These are phyloP conservation scores for Cyclanthera cordifolia DNA, from an alignment of 306 rosid species.

Conservation along the genomic window DNA sequence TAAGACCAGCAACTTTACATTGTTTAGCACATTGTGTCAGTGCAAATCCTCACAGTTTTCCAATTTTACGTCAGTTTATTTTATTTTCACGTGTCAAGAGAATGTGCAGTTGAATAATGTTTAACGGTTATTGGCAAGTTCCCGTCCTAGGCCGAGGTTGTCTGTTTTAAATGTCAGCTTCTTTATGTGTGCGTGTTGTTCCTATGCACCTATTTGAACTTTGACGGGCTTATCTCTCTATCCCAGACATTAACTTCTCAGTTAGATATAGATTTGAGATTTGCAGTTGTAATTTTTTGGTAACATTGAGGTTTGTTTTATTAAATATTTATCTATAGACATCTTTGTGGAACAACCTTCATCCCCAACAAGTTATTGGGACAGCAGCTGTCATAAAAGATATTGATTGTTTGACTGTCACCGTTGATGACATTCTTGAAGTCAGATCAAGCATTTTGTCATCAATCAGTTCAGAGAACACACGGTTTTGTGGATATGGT, in stretches of 20 bases:
- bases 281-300: too few species aligned
- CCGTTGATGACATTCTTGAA: conserved; percentile 66
- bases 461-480: conserved; percentile 39
- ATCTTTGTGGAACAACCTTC: conserved; percentile 82
- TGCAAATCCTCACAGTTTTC: background rate
- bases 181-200: background rate
- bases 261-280: too few species aligned
- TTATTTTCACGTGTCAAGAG: background rate
- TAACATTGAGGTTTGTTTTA: too few species aligned
- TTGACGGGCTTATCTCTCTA: background rate
- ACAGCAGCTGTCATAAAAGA: conserved; percentile 63
- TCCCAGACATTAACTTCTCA: too few species aligned
- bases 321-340: conserved; percentile 52
- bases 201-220: background rate
- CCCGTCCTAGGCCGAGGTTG: background rate
- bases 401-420: conserved; percentile 81
- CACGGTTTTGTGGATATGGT: conserved; percentile 66
- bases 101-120: background rate
- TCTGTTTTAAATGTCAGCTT: background rate
- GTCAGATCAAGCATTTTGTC: conserved; percentile 41
- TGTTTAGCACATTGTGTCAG: background rate
- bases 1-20: background rate
- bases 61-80: background rate
- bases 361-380: conserved; percentile 82
- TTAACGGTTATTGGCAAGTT: background rate